phyloP scores from a whole-genome alignment of 208 protist species.

The Acanthamoeba royreba region DNA sequence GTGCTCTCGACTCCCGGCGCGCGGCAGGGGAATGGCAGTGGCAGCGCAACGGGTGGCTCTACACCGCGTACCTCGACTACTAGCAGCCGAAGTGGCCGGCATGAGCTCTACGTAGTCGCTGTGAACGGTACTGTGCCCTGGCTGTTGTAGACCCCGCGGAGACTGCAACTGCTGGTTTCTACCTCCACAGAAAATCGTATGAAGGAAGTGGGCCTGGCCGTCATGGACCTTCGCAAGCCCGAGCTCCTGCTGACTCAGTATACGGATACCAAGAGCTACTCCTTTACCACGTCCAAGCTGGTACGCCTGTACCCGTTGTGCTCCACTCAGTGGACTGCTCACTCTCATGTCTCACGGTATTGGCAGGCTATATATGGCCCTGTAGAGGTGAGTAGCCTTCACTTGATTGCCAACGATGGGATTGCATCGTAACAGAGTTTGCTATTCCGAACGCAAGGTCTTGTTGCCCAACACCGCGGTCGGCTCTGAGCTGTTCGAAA shows the following conservation, averaged over 20 bases:
- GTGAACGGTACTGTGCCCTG: background rate
- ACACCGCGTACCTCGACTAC: too few species aligned
- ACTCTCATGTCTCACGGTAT: background rate
- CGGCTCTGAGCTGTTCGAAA: background rate
- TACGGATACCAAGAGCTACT: background rate
- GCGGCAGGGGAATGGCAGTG: too few species aligned
- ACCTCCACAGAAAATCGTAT: background rate
- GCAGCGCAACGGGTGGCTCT: too few species aligned
- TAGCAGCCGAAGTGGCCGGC: background rate
- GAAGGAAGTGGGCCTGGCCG: constrained; percentile 1
- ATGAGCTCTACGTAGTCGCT: background rate
- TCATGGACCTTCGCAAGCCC: constrained; percentile 1
- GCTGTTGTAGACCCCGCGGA: too few species aligned
- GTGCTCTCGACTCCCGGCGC: too few species aligned
- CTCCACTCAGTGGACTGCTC: too few species aligned
- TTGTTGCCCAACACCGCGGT: constrained; percentile 23
- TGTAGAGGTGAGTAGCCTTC: background rate
- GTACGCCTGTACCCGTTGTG: background rate
- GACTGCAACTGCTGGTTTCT: background rate
- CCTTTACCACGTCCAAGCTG: background rate
- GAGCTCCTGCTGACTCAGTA: background rate
- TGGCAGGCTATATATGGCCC: background rate
- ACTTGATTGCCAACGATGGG: too few species aligned
- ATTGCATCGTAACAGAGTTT: background rate
- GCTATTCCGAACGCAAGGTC: background rate